Evolutionary conservation across 352 stramenopile genomes (phyloP).

Genomic region (Phytophthora melonis): DNA sequence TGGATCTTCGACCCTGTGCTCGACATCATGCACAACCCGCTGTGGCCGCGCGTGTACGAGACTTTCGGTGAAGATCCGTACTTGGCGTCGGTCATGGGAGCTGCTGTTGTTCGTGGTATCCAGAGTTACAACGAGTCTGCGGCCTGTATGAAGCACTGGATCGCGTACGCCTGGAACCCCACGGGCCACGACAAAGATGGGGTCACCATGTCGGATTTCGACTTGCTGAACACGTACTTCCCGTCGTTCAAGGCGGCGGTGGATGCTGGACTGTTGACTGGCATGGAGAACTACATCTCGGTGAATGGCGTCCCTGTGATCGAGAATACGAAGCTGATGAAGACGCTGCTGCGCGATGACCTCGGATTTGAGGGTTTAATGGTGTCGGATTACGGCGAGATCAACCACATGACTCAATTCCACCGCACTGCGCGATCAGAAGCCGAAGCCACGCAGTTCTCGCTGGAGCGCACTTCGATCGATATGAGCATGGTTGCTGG

Average conservation of each 20-base stretch:
- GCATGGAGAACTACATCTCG: conserved; percentile 94
- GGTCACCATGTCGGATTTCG: conserved; percentile 61
- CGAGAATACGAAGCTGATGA: conserved; percentile 72
- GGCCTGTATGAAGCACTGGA: conserved; percentile 73
- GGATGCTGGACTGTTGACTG: conserved; percentile 67
- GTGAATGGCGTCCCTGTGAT: conserved; percentile 88
- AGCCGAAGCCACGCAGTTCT: conserved; percentile 58
- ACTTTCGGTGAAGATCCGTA: conserved; percentile 92
- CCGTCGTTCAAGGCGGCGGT: conserved; percentile 74
- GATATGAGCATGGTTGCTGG: conserved; percentile 88
- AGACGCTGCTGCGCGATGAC: conserved; percentile 68
- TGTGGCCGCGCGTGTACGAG: conserved; percentile 88
- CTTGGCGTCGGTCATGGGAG: conserved; percentile 68
- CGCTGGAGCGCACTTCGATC: conserved; percentile 69
- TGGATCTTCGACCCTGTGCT: conserved; percentile 89
- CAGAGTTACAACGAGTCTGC: conserved; percentile 43
- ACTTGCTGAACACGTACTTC: conserved; percentile 76
- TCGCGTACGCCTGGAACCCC: conserved; percentile 75
- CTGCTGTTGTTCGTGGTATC: conserved; percentile 68
- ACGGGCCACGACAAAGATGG: conserved; percentile 77
- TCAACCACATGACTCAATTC: conserved; percentile 66
- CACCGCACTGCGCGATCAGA: conserved; percentile 41
- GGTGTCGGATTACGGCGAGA: conserved; percentile 91
- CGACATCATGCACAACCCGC: conserved; percentile 76
- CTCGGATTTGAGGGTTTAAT: conserved; percentile 81